Base-by-base conservation (phyloP, 768 basidiomycete genomes). In the Tylopilus rubrobrunneus region DNA sequence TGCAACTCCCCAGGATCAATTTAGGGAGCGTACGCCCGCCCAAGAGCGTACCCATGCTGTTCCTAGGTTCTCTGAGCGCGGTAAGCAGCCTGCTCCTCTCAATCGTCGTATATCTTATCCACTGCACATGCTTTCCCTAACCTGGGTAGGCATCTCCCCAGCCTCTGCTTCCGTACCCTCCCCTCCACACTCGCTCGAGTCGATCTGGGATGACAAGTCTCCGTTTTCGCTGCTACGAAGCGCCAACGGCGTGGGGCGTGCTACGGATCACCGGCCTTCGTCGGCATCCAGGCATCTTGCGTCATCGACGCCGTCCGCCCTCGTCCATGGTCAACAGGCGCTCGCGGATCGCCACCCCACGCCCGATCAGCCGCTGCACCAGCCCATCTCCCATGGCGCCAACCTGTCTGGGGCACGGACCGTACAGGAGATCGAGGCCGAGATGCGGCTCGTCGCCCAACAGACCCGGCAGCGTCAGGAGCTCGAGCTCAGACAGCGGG, bases 151-250 rank as follows among this genome's bases (percentile, higher is more conserved):
- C 42, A 59, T 65, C 23, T 63, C 67, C 53, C 63, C 71, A 75
- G 74, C 71, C 59, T 73, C 72, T 57, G 63, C 76, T 47, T 42
- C 56, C n/a, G 33, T 43, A 0, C 43, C 54, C 28, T 48, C 57
- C 10, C 52, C n/a, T 15, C 67, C 69, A 8, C 72, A 77, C 39
- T 83, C 84, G 19, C 73, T 87, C 36, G 87, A 89, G 61, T 81
- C 87, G 14, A 83, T 90, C 62, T 92, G 89, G 89, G 85, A 88
- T 49, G 85, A 91, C 74, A 87, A 80, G 66, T 89, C 88, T 11
- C 81, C 82, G 0, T 87, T 88, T 65, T 87, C 86, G 34, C 75
- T 84, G 47, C 76, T 91, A 56, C 78, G 84, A 39, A 75, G 80
- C 36, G 56, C 69, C 51, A 84, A 80, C 62, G 81, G 84, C 48